A percentile compares a stretch with the other conserved stretches of the same genome.
Evolutionary conservation across 2,329 filamentous ascomycete genomes (phyloP).

Genomic region (Venturia pyrina): DNA sequence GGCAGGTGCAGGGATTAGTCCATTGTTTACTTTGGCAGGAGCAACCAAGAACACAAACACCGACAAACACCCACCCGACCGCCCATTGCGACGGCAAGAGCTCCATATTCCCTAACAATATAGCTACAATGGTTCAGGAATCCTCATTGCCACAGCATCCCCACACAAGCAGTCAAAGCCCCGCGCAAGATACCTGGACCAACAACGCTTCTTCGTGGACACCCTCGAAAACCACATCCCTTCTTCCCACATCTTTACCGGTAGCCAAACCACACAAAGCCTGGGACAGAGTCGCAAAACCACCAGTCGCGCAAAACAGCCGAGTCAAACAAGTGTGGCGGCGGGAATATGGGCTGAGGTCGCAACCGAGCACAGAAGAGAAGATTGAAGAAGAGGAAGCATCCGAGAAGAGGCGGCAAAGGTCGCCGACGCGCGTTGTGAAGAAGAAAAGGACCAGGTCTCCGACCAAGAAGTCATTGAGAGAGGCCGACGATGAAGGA

Average conservation of each 20-base stretch:
- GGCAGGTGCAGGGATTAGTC: background rate
- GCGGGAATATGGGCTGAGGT: conserved; percentile 25
- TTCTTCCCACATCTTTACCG: conserved; percentile 28
- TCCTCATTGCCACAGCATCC: background rate
- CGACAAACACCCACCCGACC: background rate
- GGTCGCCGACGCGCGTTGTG: conserved; percentile 30
- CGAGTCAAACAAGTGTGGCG: conserved; percentile 39
- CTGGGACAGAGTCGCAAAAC: conserved; percentile 39
- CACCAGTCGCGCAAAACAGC: conserved; percentile 26
- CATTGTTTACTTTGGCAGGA: background rate
- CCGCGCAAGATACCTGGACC: conserved; percentile 20
- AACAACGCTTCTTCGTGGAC: conserved; percentile 28
- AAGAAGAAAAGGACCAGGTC: conserved; percentile 33
- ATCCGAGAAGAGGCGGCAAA: conserved; percentile 16
- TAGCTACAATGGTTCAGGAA: background rate
- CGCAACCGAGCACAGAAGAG: conserved; percentile 15
- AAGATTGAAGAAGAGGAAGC: conserved; percentile 12
- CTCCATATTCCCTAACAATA: background rate
- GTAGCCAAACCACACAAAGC: conserved; percentile 34
- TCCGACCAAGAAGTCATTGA: conserved; percentile 15
- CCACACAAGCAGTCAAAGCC: conserved; percentile 11
- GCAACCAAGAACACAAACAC: background rate
- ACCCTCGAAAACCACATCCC: conserved; percentile 31
- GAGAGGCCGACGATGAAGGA: conserved; percentile 16
- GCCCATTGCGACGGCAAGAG: background rate